A percentile compares a stretch with the other conserved stretches of the same genome.
These are phyloP conservation scores for Cnidoscolus chayamansa DNA, from an alignment of 441 rosid genomes.

Conservation along the genomic window DNA sequence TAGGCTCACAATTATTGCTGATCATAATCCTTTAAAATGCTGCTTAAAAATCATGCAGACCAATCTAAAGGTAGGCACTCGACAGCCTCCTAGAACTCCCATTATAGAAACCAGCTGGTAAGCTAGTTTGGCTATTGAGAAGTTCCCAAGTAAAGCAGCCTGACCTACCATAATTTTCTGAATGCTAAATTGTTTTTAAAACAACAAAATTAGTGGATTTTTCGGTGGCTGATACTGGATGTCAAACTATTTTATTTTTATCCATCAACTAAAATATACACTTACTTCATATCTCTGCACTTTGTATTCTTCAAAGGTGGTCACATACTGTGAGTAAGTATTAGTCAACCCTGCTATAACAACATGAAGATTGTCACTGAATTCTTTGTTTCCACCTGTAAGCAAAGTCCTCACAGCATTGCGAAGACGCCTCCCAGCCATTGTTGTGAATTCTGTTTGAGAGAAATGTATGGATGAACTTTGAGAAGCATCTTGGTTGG, in stretches of 20 bases:
- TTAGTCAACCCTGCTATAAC: constrained; percentile 89
- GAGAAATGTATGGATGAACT: constrained; percentile 17
- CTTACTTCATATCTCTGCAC: constrained; percentile 90
- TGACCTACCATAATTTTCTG: background rate
- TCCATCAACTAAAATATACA: background rate
- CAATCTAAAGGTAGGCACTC: background rate
- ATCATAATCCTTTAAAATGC: background rate
- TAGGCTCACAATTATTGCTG: background rate
- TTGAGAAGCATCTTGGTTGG: background rate
- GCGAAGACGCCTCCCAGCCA: constrained; percentile 99
- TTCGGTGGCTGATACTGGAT: background rate
- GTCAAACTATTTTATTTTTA: background rate
- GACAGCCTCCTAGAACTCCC: background rate
- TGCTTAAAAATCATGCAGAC: background rate
- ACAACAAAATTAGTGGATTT: background rate
- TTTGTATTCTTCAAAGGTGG: constrained; percentile 87
- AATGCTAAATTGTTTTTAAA: background rate
- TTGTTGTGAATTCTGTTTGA: constrained; percentile 81
- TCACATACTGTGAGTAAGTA: constrained; percentile 87
- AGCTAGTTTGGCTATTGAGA: background rate
- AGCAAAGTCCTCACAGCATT: constrained; percentile 77
- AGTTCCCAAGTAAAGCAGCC: background rate
- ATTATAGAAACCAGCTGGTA: background rate
- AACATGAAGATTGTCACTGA: constrained; percentile 50
- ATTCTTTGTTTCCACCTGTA: constrained; percentile 43